A percentile compares a stretch with the other conserved stretches of the same genome.
Conservation (phyloP, 495 filamentous ascomycete genomes). For the Chaetomium fimeti region DNA sequence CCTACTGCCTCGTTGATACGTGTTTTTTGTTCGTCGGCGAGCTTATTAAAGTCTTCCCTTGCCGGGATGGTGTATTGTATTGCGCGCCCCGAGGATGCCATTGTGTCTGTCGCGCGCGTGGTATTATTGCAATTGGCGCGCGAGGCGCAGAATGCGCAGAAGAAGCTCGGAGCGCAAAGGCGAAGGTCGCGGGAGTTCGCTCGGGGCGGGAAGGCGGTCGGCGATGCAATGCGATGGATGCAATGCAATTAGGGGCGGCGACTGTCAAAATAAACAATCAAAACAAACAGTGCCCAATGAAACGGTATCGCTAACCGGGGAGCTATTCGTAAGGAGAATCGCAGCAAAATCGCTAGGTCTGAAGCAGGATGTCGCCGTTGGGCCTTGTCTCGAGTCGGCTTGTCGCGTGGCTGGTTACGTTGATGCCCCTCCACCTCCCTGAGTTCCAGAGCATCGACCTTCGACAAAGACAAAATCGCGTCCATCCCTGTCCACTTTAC, state of each 20-base stretch:
- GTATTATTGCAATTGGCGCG: not conserved
- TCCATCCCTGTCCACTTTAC: constrained; percentile 24
- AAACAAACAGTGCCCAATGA: constrained; percentile 1
- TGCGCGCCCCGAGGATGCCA: constrained; percentile 33
- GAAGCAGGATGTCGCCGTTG: constrained; percentile 1
- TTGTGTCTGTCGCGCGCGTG: constrained; percentile 13
- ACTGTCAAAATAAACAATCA: constrained; percentile 2
- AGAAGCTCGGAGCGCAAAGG: too few relatives aligned
- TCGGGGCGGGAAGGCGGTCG: constrained; percentile 1
- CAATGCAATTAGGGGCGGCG: constrained; percentile 3
- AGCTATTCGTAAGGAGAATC: constrained; percentile 7
- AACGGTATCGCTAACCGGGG: constrained; percentile 9
- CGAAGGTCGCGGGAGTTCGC: constrained; percentile 2
- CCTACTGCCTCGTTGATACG: constrained; percentile 38
- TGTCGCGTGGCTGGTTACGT: constrained; percentile 17
- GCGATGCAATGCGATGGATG: not conserved
- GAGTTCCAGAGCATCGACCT: not conserved
- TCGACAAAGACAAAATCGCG: constrained; percentile 14
- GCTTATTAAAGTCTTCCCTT: constrained; percentile 39
- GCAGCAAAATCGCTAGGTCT: constrained; percentile 3
- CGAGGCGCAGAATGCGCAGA: not conserved
- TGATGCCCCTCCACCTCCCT: constrained; percentile 14
- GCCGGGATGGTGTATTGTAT: constrained; percentile 39
- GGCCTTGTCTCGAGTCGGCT: constrained; percentile 3
- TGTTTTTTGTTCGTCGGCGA: constrained; percentile 40